Evolutionary conservation across 2,329 filamentous ascomycete species (phyloP).

Genomic region (Aspergillus versicolor): DNA sequence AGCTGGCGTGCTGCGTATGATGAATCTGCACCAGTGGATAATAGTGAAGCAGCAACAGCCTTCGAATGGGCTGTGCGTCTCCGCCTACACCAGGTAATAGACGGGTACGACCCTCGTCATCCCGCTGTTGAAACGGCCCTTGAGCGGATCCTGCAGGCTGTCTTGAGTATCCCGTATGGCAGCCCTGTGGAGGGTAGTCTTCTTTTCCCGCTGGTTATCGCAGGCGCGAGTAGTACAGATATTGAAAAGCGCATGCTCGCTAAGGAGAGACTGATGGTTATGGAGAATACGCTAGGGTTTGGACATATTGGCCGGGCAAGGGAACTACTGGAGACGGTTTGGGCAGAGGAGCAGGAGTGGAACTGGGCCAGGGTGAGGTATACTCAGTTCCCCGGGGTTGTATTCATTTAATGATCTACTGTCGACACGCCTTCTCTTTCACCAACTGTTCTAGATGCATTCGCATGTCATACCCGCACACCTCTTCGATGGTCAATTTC

Average conservation of each 20-base stretch:
- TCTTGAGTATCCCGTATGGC: conserved; percentile 43
- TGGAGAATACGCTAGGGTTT: conserved; percentile 47
- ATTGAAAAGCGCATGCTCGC: conserved; percentile 40
- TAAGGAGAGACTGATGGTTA: conserved; percentile 43
- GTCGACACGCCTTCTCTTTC: too few species aligned
- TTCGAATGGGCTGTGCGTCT: conserved; percentile 46
- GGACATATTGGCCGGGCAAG: conserved; percentile 44
- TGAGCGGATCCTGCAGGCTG: conserved; percentile 35
- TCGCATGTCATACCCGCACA: conserved; percentile 33
- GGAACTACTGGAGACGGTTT: conserved; percentile 43
- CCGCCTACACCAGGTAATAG: conserved; percentile 45
- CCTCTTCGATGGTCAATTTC: conserved; percentile 35
- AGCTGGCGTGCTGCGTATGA: conserved; percentile 34
- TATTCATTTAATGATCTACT: conserved; percentile 18
- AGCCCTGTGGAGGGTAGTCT: conserved; percentile 44
- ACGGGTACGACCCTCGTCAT: conserved; percentile 42
- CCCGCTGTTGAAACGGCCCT: conserved; percentile 35
- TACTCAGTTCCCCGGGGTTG: conserved; percentile 27
- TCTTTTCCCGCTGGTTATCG: conserved; percentile 45
- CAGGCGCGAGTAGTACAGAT: conserved; percentile 38
- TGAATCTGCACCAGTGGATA: too few species aligned
- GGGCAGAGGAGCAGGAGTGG: conserved; percentile 25
- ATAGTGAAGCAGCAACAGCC: conserved; percentile 31
- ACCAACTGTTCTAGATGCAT: conserved; percentile 11
- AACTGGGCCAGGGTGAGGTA: conserved; percentile 33